phyloP scores from a whole-genome alignment of 1,284 basidiomycete genomes.

The Ustilago bromivora region DNA sequence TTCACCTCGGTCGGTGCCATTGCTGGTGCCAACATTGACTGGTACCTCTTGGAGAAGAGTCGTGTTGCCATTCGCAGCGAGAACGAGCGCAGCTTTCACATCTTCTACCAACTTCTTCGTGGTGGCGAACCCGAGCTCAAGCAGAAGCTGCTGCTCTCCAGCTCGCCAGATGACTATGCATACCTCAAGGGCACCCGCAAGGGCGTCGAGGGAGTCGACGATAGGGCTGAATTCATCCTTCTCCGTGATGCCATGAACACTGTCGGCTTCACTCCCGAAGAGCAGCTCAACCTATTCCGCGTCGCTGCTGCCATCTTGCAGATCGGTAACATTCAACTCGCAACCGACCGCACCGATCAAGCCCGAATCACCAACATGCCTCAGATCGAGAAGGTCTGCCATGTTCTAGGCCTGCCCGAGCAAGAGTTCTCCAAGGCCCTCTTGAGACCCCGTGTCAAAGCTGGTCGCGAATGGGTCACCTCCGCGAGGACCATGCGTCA shows the following conservation, averaged over 20 bases:
- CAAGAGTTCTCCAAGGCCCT: conserved; percentile 85
- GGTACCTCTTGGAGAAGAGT: conserved; percentile 99
- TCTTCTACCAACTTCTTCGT: conserved; percentile 86
- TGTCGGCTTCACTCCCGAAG: conserved; percentile 84
- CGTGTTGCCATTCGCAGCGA: conserved; percentile 75
- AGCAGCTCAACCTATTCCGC: conserved; percentile 94
- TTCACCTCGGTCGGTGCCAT: conserved; percentile 95
- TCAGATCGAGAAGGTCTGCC: conserved; percentile 83
- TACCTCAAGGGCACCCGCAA: conserved; percentile 90
- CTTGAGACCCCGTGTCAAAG: conserved; percentile 79
- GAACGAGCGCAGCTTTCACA: conserved; percentile 89
- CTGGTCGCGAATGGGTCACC: conserved; percentile 96
- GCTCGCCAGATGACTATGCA: conserved; percentile 82
- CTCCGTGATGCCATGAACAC: conserved; percentile 85
- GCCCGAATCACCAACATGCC: conserved; percentile 77
- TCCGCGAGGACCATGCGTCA: conserved; percentile 92
- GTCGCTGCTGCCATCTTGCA: conserved; percentile 93
- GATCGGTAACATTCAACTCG: conserved; percentile 91
- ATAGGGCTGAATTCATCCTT: conserved; percentile 85
- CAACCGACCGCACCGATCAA: conserved; percentile 85
- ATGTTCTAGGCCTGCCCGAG: conserved; percentile 90
- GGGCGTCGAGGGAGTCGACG: conserved; percentile 94
- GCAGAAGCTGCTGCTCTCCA: conserved; percentile 78
- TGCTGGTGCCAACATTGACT: conserved; percentile 97
- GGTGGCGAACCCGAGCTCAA: conserved; percentile 65